A percentile compares a stretch with the other conserved stretches of the same genome.
Evolutionary conservation across 345 rosid species (phyloP).

Genomic region (Populus alba): DNA sequence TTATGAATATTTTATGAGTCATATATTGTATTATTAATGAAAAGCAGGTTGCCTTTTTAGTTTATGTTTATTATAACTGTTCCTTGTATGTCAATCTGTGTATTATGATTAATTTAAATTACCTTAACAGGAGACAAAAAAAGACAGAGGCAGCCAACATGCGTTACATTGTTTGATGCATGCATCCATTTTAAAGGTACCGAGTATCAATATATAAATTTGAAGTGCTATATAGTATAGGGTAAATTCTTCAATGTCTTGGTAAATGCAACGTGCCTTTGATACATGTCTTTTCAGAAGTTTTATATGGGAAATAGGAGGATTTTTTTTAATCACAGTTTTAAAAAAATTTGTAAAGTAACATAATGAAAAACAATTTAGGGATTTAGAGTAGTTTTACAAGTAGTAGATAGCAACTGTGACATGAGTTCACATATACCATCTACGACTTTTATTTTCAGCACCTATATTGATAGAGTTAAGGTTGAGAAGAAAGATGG

Average conservation of each 20-base stretch:
- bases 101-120: background rate
- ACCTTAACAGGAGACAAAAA: background rate
- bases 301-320: background rate
- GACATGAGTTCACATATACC: too few relatives aligned
- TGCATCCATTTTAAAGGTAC: background rate
- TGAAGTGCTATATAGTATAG: background rate
- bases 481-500: too few relatives aligned
- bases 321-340: too few relatives aligned
- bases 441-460: fast-evolving
- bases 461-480: too few relatives aligned
- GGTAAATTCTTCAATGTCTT: background rate
- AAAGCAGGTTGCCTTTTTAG: background rate
- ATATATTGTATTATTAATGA: background rate
- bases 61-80: background rate
- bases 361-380: too few relatives aligned
- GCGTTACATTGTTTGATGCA: background rate
- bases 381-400: too few relatives aligned
- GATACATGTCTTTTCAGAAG: background rate
- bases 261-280: background rate
- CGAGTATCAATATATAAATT: background rate
- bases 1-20: background rate
- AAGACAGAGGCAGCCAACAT: background rate
- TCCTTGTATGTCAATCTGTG: background rate
- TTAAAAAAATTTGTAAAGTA: too few relatives aligned
- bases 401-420: too few relatives aligned